These are phyloP conservation scores for Alternaria infectoria DNA, from an alignment of 2,329 filamentous ascomycete species.

Conservation along the genomic window DNA sequence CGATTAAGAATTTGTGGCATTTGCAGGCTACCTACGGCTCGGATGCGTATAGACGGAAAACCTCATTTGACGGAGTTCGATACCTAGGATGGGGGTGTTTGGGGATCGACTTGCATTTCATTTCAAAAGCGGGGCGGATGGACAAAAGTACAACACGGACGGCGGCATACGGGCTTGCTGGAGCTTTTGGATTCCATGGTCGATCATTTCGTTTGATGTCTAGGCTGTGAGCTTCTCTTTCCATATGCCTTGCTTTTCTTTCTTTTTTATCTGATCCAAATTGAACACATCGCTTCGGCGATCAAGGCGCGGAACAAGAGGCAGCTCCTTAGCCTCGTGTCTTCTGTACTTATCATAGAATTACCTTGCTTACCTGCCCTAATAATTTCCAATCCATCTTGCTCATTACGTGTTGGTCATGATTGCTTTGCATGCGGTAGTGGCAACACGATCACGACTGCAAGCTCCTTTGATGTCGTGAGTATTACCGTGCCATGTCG, in stretches of 20 bases:
- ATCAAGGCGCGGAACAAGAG: constrained; percentile 9
- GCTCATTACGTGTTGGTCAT: neutral
- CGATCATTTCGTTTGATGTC: constrained; percentile 17
- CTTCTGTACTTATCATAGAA: constrained; percentile 12
- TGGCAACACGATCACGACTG: neutral
- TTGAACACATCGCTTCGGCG: constrained; percentile 18
- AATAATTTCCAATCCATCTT: neutral
- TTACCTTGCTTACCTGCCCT: constrained; percentile 8
- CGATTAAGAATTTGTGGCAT: constrained; percentile 48
- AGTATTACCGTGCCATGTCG: neutral
- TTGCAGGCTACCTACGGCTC: constrained; percentile 44
- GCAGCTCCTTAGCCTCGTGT: constrained; percentile 6
- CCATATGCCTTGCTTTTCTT: constrained; percentile 10
- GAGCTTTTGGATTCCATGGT: constrained; percentile 27
- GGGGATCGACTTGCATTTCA: constrained; percentile 35
- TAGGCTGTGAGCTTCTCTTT: constrained; percentile 13
- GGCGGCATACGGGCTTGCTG: constrained; percentile 30
- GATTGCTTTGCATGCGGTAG: neutral
- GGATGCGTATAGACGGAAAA: constrained; percentile 48
- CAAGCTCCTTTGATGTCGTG: neutral
- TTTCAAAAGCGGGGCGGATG: constrained; percentile 35
- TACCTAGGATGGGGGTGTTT: constrained; percentile 47
- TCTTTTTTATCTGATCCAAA: constrained; percentile 15
- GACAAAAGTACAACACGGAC: constrained; percentile 40
- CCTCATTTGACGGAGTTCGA: constrained; percentile 47